A percentile compares a stretch with the other conserved stretches of the same genome.
These are phyloP conservation scores for Echeveria elegans DNA, from an alignment of 164 flowering plant genomes.

Conservation along the genomic window DNA sequence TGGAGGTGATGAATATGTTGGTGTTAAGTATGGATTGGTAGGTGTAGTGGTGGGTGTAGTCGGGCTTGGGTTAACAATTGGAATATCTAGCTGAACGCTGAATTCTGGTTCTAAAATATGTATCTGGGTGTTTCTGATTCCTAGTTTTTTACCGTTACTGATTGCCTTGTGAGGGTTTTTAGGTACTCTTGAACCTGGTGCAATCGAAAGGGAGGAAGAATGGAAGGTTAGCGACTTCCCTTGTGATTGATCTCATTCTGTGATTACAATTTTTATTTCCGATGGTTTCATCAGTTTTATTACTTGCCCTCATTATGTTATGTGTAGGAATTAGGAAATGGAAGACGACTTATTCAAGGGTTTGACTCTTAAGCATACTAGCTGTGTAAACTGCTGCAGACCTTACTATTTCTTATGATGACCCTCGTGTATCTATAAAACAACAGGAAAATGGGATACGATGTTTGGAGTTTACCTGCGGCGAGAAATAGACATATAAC, in stretches of 20 bases:
- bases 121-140: conserved; percentile 12
- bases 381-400: too few species aligned
- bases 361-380: too few species aligned
- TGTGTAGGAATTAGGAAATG: neutral
- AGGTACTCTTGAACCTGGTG: conserved; percentile 31
- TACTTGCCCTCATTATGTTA: neutral
- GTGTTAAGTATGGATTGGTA: conserved; percentile 15
- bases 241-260: neutral
- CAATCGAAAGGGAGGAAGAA: neutral
- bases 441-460: neutral
- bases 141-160: conserved; percentile 11
- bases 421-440: too few species aligned
- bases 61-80: conserved; percentile 42
- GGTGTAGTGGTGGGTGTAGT: conserved; percentile 14
- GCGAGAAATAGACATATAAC: conserved; percentile 20
- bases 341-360: too few species aligned
- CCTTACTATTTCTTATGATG: neutral
- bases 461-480: conserved; percentile 33
- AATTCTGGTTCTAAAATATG: conserved; percentile 16
- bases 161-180: conserved; percentile 21
- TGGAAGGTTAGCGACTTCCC: conserved; percentile 4
- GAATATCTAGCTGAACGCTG: conserved; percentile 35
- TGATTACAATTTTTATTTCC: neutral
- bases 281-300: neutral
- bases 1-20: conserved; percentile 15